Percentiles rank a stretch among this genome's conserved stretches.
Conservation (phyloP, 768 basidiomycete genomes). For the Phlebiopsis flavidoalba region DNA sequence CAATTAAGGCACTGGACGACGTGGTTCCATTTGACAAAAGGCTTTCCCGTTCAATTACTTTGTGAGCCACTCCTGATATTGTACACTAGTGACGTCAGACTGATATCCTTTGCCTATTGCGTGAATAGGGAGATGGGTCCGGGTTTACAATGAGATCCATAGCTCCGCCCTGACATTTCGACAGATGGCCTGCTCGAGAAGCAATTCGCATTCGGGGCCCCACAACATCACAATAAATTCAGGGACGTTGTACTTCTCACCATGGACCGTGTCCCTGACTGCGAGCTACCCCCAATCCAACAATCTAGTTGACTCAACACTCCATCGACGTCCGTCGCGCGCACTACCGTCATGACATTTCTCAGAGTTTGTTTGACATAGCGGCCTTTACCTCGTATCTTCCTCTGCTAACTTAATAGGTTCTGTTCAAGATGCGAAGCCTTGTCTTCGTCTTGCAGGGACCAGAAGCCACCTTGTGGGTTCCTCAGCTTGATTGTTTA, state of each 20-base stretch:
- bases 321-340: no score
- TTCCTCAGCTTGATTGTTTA: no score
- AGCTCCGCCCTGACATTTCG: constrained; percentile 16
- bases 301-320: no score
- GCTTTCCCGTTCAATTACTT: constrained; percentile 34
- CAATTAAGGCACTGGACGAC: constrained; percentile 44
- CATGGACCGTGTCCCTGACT: background rate
- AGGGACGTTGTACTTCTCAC: background rate
- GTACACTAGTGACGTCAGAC: background rate
- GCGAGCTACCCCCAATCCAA: no score
- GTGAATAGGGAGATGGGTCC: constrained; percentile 24
- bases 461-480: no score
- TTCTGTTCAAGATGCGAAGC: no score
- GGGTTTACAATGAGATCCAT: constrained; percentile 10
- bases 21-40: constrained; percentile 40
- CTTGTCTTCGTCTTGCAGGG: no score
- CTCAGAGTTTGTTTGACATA: no score
- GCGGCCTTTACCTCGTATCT: no score
- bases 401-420: no score
- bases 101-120: background rate
- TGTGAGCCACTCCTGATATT: constrained; percentile 20
- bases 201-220: constrained; percentile 18
- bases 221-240: background rate
- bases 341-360: no score
- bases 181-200: constrained; percentile 12